Evolutionary conservation across 1,139 yeast species (phyloP).

Genomic region (Suhomyces yuchorum): DNA sequence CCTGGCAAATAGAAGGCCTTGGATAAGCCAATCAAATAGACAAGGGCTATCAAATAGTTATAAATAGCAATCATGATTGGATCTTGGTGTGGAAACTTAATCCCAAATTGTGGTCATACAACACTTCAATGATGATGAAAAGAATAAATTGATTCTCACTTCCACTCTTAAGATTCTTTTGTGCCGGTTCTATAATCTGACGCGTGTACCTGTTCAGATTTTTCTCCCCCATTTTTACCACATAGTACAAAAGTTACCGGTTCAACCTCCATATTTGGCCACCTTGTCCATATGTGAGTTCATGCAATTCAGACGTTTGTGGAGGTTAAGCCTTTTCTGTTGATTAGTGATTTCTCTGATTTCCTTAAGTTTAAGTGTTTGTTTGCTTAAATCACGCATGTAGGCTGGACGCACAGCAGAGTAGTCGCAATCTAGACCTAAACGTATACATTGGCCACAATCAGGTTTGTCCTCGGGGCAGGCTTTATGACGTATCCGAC

Average conservation of each 20-base stretch:
- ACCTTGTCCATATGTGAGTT: neutral
- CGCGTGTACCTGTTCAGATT: constrained; percentile 9
- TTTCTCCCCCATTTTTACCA: constrained; percentile 7
- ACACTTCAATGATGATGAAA: constrained; percentile 1
- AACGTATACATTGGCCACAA: constrained; percentile 56
- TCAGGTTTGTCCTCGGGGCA: constrained; percentile 63
- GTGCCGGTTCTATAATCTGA: neutral
- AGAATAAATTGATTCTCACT: constrained; percentile 4
- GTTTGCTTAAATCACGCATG: constrained; percentile 46
- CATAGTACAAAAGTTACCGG: neutral
- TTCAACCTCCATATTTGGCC: neutral
- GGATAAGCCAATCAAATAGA: constrained; percentile 26
- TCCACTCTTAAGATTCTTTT: neutral
- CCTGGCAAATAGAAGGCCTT: constrained; percentile 88
- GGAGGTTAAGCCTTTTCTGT: constrained; percentile 27
- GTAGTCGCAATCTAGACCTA: constrained; percentile 56
- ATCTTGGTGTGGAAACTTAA: neutral
- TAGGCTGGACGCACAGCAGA: constrained; percentile 55
- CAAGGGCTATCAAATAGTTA: constrained; percentile 19
- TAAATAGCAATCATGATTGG: constrained; percentile 8
- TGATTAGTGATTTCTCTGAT: constrained; percentile 45
- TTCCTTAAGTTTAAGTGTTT: constrained; percentile 48
- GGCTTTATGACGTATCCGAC: constrained; percentile 64
- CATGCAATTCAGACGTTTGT: neutral
- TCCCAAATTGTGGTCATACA: neutral